These are phyloP conservation scores for Calendula officinalis DNA, from an alignment of 129 eudicot species.

Conservation along the genomic window DNA sequence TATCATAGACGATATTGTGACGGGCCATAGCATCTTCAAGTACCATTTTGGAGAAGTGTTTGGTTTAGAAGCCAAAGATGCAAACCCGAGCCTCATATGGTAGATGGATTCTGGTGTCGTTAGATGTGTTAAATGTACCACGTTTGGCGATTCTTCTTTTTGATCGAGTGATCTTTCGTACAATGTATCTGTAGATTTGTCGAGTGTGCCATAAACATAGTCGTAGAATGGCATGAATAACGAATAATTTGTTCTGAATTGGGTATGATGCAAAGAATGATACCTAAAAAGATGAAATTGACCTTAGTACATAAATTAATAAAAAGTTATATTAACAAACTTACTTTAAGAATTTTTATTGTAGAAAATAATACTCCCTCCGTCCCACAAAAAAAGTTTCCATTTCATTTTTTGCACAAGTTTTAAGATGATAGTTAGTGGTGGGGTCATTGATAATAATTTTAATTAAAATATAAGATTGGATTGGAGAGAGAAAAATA, in stretches of 20 bases:
- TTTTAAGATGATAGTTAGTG: no score
- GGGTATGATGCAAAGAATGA: slow-evolving; percentile 64
- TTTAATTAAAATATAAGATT: no score
- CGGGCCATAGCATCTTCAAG: slow-evolving; percentile 38
- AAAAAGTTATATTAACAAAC: neutral
- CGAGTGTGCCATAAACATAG: slow-evolving; percentile 58
- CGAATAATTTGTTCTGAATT: slow-evolving; percentile 49
- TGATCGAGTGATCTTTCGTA: slow-evolving; percentile 41
- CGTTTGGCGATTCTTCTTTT: slow-evolving; percentile 50
- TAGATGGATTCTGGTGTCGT: slow-evolving; percentile 66
- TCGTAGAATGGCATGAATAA: slow-evolving; percentile 72
- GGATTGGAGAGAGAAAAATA: no score
- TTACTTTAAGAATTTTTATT: no score
- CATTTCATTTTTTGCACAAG: no score
- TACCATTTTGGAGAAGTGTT: slow-evolving; percentile 50
- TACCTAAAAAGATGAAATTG: slow-evolving; percentile 26
- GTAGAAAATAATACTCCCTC: no score
- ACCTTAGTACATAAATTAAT: neutral
- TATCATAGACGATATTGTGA: slow-evolving; percentile 32
- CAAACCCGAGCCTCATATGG: slow-evolving; percentile 59
- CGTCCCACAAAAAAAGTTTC: no score
- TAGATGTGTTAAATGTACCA: slow-evolving; percentile 62
- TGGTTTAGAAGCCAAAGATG: slow-evolving; percentile 55
- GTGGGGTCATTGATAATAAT: no score
- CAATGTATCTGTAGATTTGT: slow-evolving; percentile 43